These are phyloP conservation scores for Fragosphaeria purpurea DNA, from an alignment of 2,329 filamentous ascomycete genomes.

Conservation along the genomic window DNA sequence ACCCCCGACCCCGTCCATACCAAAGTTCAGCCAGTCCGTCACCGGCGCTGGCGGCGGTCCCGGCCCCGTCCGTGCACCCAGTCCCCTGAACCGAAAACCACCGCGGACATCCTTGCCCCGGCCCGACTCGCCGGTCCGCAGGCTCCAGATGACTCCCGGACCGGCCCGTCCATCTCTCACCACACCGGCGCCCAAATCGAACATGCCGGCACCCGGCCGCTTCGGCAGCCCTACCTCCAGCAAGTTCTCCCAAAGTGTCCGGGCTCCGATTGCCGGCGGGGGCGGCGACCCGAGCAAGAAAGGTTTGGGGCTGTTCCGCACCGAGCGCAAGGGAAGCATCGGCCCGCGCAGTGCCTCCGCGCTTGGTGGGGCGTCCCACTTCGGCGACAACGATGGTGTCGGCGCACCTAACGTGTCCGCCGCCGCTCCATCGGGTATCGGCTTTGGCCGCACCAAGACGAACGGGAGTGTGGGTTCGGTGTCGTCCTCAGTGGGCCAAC, in stretches of 20 bases:
- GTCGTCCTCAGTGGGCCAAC: slow-evolving; percentile 40
- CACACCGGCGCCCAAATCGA: slow-evolving; percentile 36
- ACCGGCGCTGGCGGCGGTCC: slow-evolving; percentile 30
- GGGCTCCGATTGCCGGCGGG: slow-evolving; percentile 31
- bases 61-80: slow-evolving; percentile 62
- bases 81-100: slow-evolving; percentile 57
- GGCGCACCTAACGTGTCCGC: too few relatives aligned
- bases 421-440: slow-evolving; percentile 39
- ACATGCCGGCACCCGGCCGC: slow-evolving; percentile 34
- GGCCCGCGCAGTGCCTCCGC: slow-evolving; percentile 51
- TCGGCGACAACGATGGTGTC: slow-evolving; percentile 43
- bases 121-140: slow-evolving; percentile 75
- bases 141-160: slow-evolving; percentile 52
- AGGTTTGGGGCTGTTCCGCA: slow-evolving; percentile 20
- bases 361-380: slow-evolving; percentile 36
- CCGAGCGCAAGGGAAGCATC: slow-evolving; percentile 41
- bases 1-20: slow-evolving; percentile 53
- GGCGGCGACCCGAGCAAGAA: slow-evolving; percentile 52
- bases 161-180: slow-evolving; percentile 47
- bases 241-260: slow-evolving; percentile 54
- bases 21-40: slow-evolving; percentile 82
- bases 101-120: slow-evolving; percentile 70
- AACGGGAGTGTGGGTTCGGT: slow-evolving; percentile 25
- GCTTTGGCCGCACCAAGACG: slow-evolving; percentile 39
- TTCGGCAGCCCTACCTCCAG: slow-evolving; percentile 54